These are phyloP conservation scores for Colletotrichum zoysiae DNA, from an alignment of 2,329 filamentous ascomycete genomes.

Conservation along the genomic window DNA sequence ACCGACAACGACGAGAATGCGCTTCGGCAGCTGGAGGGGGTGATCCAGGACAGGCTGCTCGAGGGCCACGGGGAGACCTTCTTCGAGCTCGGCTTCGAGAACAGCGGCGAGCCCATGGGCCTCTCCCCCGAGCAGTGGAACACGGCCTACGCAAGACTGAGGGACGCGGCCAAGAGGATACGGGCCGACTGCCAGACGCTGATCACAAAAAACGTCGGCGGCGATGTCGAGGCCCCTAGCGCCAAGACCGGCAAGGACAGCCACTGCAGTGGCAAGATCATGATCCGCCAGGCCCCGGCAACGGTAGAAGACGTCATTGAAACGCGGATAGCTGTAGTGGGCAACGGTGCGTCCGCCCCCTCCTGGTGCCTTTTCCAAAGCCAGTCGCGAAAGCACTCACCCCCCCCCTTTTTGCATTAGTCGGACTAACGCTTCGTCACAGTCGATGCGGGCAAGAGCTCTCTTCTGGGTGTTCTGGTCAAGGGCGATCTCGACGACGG, in stretches of 20 bases:
- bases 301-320: constrained; percentile 91
- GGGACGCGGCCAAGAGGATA: constrained; percentile 71
- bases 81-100: constrained; percentile 93
- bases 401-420: not conserved
- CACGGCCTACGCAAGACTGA: constrained; percentile 74
- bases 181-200: constrained; percentile 84
- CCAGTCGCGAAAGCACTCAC: not conserved
- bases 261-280: constrained; percentile 85
- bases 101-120: constrained; percentile 87
- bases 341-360: constrained; percentile 74
- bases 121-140: constrained; percentile 83
- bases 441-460: constrained; percentile 97
- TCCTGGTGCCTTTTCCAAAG: not conserved
- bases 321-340: constrained; percentile 95
- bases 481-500: constrained; percentile 97
- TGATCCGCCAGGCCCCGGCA: constrained; percentile 80
- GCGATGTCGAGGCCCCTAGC: constrained; percentile 77
- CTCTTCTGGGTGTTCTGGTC: constrained; percentile 93
- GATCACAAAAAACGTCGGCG: constrained; percentile 91
- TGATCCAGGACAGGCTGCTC: constrained; percentile 77
- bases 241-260: constrained; percentile 74
- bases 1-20: constrained; percentile 66
- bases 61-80: constrained; percentile 91
- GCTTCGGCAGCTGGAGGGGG: constrained; percentile 71
- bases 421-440: constrained; percentile 4